These are phyloP conservation scores for Chlamydomonas eustigma DNA, from an alignment of 139 green algal species.

Conservation along the genomic window DNA sequence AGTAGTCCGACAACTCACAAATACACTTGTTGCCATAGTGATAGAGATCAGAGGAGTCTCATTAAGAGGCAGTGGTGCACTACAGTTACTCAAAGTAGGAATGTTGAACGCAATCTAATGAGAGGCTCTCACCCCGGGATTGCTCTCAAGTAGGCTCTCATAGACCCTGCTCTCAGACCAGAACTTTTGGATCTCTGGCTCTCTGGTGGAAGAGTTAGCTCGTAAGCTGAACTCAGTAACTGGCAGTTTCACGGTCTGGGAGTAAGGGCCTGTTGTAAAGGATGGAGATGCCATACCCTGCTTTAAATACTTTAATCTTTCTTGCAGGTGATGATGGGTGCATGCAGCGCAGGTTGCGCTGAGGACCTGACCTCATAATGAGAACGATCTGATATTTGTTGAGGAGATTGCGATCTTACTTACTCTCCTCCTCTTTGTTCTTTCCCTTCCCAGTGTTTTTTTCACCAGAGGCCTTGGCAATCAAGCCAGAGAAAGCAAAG, in stretches of 20 bases:
- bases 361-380: no score
- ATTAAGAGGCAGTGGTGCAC: no score
- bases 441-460: neutral
- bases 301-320: no score
- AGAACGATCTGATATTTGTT: no score
- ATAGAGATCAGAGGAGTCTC: no score
- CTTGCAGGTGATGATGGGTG: no score
- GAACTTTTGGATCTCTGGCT: conserved; percentile 88
- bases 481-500: neutral
- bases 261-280: conserved; percentile 4
- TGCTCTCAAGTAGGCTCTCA: conserved; percentile 18
- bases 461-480: conserved; percentile 4
- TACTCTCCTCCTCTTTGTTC: conserved; percentile 14
- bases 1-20: no score
- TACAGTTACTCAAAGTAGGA: neutral
- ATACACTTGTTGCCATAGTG: no score
- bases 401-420: neutral
- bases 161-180: conserved; percentile 10
- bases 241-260: conserved; percentile 71
- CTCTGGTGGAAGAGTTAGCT: conserved; percentile 81
- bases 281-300: neutral
- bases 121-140: conserved; percentile 41
- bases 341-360: no score
- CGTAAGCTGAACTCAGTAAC: conserved; percentile 91
- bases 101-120: neutral